Base-by-base conservation (phyloP, 257 asterid genomes). In the Scutellaria minor region DNA sequence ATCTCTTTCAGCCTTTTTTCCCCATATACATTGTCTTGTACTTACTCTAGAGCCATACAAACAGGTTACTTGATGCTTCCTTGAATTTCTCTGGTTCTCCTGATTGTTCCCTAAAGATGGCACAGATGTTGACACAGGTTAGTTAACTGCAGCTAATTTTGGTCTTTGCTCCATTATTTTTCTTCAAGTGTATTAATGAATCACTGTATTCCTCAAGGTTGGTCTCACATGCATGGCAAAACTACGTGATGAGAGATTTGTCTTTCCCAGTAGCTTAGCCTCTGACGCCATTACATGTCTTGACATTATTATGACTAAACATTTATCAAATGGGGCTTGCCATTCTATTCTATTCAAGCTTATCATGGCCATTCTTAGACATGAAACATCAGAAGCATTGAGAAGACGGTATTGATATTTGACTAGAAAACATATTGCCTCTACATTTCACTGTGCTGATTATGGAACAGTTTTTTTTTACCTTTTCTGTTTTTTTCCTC, bases 171-270 rank as follows among this genome's bases (percentile, higher is more conserved):
- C 47, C 64, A 4, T 6, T 58, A 22, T 53, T 58, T 50, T 63
- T 45, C 37, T 13, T 41, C 27, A 31, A 13, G 50, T 20, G 35
- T 67, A 45, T 20, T 85, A 56, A 64, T 75, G 77, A 56, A 71
- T 39, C 46, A 15, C 71, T 64, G 79, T 63, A 48, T 64, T 66
- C 81, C 48, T 68, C 59, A 78, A 95, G 99, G 99, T 95, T 81
- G 93, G 87, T 74, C 93, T 95, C 64, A 95, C 99, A 66, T 91
- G 98, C 89, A 91, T 95, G 96, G 97, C 99, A 44, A 91, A 92
- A 69, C 85, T 95, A 54, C 97, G 98, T 35, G 96, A 91, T 75
- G 96, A 89, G 68, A 81, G 96, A 74, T 95, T 89, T 81, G 82
- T 83, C 47, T 81, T 86, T 80, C 93, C 95, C 54, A 84, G 92